A percentile compares a stretch with the other conserved stretches of the same genome.
These are phyloP conservation scores for Clavispora fructus DNA, from an alignment of 805 yeast genomes.

Conservation along the genomic window DNA sequence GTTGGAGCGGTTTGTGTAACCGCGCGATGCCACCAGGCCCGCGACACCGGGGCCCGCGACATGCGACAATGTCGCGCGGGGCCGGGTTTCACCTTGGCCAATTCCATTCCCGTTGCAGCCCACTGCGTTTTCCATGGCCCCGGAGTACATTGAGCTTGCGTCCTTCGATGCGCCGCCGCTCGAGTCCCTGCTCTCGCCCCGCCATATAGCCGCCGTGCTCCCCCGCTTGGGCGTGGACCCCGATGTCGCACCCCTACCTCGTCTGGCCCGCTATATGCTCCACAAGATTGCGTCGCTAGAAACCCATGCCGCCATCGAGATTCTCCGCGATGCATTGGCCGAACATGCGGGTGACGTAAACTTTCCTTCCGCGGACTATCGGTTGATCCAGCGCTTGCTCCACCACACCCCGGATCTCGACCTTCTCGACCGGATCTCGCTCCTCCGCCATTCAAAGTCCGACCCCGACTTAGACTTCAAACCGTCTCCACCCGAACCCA, in stretches of 20 bases:
- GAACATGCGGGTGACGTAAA: constrained; percentile 31
- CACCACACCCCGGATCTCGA: constrained; percentile 12
- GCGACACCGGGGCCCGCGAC: not conserved
- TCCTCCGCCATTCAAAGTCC: no score
- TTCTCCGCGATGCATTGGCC: constrained; percentile 29
- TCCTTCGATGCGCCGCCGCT: constrained; percentile 5
- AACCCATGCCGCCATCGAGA: constrained; percentile 22
- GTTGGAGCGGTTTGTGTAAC: not conserved
- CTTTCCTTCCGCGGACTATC: constrained; percentile 25
- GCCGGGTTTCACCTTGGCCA: not conserved
- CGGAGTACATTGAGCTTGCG: constrained; percentile 1
- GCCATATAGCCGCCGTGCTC: constrained; percentile 6
- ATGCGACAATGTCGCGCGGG: not conserved
- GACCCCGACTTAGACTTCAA: no score
- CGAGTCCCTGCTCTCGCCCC: not conserved
- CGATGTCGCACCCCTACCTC: constrained; percentile 4
- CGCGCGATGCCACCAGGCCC: not conserved
- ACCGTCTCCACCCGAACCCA: no score
- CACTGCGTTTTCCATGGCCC: not conserved
- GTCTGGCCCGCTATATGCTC: constrained; percentile 20
- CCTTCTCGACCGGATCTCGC: not conserved
- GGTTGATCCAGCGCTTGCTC: constrained; percentile 21
- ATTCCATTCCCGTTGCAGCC: not conserved
- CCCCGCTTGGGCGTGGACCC: constrained; percentile 10
- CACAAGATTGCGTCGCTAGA: constrained; percentile 21